Percentiles rank a stretch among this genome's conserved stretches.
These are phyloP conservation scores for Rubroboletus pulcherrimus DNA, from an alignment of 768 basidiomycete species.

Conservation along the genomic window DNA sequence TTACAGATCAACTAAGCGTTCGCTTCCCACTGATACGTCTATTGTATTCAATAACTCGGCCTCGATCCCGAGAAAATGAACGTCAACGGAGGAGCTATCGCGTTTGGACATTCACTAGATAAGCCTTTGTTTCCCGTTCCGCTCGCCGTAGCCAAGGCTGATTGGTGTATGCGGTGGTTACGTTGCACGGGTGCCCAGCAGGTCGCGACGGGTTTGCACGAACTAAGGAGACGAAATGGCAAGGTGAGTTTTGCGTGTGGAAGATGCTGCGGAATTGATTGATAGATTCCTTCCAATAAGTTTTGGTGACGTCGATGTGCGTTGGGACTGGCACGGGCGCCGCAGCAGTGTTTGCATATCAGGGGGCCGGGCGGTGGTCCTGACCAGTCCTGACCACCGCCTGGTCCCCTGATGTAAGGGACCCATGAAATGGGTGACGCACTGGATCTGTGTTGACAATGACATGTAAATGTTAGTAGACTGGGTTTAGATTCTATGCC, in stretches of 20 bases:
- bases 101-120: constrained; percentile 81
- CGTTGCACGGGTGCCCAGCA: constrained; percentile 81
- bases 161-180: constrained; percentile 30
- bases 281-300: constrained; percentile 33
- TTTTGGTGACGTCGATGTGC: constrained; percentile 85
- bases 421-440: constrained; percentile 23
- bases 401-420: constrained; percentile 34
- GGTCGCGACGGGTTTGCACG: constrained; percentile 77
- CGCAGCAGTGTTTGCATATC: constrained; percentile 56
- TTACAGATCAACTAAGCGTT: constrained; percentile 89
- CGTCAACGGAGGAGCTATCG: constrained; percentile 88
- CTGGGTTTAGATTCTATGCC: neutral
- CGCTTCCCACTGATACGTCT: constrained; percentile 77
- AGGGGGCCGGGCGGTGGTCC: no score
- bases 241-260: constrained; percentile 42
- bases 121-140: constrained; percentile 32
- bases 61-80: constrained; percentile 67
- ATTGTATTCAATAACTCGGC: constrained; percentile 61
- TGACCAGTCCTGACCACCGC: no score
- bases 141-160: neutral
- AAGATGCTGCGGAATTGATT: neutral
- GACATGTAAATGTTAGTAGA: no score
- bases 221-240: constrained; percentile 62
- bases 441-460: neutral
- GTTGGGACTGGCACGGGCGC: constrained; percentile 87